Percentiles rank a stretch among this genome's conserved stretches.
Evolutionary conservation across 2,329 filamentous ascomycete genomes (phyloP).

Genomic region (Nakataea oryzae): DNA sequence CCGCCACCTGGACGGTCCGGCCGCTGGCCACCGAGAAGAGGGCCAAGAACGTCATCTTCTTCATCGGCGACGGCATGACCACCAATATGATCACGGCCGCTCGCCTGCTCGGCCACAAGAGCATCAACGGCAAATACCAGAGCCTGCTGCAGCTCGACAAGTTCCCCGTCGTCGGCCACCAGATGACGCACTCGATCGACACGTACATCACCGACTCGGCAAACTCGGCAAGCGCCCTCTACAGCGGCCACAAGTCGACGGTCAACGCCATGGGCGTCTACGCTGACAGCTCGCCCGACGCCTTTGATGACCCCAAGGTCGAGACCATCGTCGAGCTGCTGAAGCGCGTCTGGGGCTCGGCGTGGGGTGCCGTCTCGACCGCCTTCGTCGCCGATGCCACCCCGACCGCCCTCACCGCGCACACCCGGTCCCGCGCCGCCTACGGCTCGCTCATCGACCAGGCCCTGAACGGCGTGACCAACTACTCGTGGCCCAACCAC

Average conservation of each 20-base stretch:
- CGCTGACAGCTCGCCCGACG: conserved; percentile 61
- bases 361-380: conserved; percentile 63
- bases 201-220: conserved; percentile 79
- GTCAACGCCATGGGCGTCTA: conserved; percentile 77
- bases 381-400: conserved; percentile 75
- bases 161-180: conserved; percentile 77
- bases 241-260: conserved; percentile 73
- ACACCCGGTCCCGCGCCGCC: conserved; percentile 58
- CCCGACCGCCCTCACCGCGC: conserved; percentile 62
- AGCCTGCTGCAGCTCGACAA: conserved; percentile 66
- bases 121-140: conserved; percentile 76
- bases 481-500: conserved; percentile 73
- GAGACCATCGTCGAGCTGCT: conserved; percentile 76
- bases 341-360: conserved; percentile 52
- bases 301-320: conserved; percentile 77
- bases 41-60: conserved; percentile 78
- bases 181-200: conserved; percentile 83
- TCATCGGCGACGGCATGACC: conserved; percentile 67
- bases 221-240: conserved; percentile 74
- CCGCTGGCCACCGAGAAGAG: conserved; percentile 58
- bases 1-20: conserved; percentile 69
- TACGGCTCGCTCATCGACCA: conserved; percentile 68
- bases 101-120: conserved; percentile 71
- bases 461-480: conserved; percentile 63
- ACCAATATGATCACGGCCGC: conserved; percentile 76